phyloP scores from a whole-genome alignment of 2,329 filamentous ascomycete genomes.

The Cercospora beticola region DNA sequence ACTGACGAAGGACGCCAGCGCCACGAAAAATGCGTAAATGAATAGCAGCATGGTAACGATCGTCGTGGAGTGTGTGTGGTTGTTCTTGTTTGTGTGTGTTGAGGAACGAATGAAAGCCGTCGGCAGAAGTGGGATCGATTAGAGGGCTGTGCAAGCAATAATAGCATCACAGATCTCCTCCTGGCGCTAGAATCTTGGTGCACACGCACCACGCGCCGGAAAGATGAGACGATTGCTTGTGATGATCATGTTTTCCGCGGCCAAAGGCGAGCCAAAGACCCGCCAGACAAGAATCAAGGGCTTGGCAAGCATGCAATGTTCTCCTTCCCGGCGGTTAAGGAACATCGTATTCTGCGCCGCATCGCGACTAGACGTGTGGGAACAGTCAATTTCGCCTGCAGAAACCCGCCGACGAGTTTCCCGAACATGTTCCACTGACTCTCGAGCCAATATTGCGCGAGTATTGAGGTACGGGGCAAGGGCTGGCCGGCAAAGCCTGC shows the following conservation, averaged over 20 bases:
- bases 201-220: constrained; percentile 1
- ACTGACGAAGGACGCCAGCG: neutral
- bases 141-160: constrained; percentile 3
- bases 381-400: neutral
- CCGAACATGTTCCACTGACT: neutral
- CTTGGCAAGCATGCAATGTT: neutral
- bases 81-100: neutral
- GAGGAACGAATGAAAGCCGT: neutral
- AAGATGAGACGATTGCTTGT: neutral
- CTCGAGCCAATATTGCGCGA: neutral
- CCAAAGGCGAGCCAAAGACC: neutral
- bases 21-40: constrained; percentile 3
- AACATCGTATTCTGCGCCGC: neutral
- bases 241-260: constrained; percentile 3
- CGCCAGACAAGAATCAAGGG: neutral
- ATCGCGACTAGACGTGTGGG: neutral
- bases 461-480: neutral
- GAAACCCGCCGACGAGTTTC: neutral
- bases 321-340: neutral
- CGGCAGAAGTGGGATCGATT: neutral
- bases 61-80: neutral
- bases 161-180: constrained; percentile 1
- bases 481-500: neutral
- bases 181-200: constrained; percentile 11
- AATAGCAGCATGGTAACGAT: constrained; percentile 2